phyloP scores from a whole-genome alignment of 371 early-diverging fungal species.

The Mortierella sp. region DNA sequence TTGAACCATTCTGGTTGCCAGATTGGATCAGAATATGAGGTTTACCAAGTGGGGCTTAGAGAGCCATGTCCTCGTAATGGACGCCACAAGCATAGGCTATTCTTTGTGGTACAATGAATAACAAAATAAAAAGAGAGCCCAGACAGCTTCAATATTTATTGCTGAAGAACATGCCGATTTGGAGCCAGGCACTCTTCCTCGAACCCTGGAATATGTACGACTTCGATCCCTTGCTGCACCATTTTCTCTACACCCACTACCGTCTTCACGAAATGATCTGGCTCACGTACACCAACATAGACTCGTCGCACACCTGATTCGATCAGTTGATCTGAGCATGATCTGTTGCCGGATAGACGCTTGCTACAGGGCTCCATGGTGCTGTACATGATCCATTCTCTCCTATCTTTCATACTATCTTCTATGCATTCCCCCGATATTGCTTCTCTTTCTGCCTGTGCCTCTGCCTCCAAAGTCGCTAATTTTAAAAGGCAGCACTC shows the following conservation, averaged over 20 bases:
- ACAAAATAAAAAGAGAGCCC: too few relatives aligned
- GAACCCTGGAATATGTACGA: constrained; percentile 73
- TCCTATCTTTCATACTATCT: neutral
- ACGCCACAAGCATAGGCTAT: too few relatives aligned
- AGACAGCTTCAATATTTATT: neutral
- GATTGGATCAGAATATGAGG: too few relatives aligned
- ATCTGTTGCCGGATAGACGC: constrained; percentile 81
- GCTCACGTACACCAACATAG: constrained; percentile 91
- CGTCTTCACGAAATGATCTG: constrained; percentile 80
- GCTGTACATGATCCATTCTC: constrained; percentile 78
- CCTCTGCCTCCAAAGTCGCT: constrained; percentile 5
- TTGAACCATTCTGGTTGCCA: too few relatives aligned
- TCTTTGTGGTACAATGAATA: too few relatives aligned
- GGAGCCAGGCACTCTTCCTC: constrained; percentile 81
- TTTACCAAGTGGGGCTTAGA: too few relatives aligned
- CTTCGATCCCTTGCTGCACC: constrained; percentile 72
- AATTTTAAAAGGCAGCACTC: constrained; percentile 85
- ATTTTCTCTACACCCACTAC: constrained; percentile 77
- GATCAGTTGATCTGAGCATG: constrained; percentile 79
- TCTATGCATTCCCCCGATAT: neutral
- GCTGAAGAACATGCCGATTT: constrained; percentile 73
- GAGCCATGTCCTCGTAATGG: too few relatives aligned
- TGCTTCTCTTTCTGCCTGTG: neutral
- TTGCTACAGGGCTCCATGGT: constrained; percentile 94
- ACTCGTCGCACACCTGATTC: constrained; percentile 81